Base-by-base conservation (phyloP, 129 eudicot genomes). In the Flaveria brownii region DNA sequence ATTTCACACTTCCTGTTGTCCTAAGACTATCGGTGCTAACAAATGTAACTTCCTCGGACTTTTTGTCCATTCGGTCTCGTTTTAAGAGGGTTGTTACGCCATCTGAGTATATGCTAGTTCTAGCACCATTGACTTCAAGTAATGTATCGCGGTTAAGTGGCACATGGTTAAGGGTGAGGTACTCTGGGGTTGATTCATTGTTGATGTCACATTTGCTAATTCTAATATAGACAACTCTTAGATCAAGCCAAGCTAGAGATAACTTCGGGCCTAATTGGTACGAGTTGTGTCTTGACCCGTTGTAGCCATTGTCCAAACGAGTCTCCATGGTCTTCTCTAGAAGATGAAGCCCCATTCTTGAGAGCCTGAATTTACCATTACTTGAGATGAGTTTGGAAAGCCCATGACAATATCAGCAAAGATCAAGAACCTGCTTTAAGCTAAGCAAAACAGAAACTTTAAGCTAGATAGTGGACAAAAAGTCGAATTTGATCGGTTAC, bases 141-240 rank as follows among this genome's bases (percentile, higher is more conserved):
- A 93, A 86, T 5, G 98, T 90, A 28, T 93, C 92, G n/a, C 82
- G 95, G 71, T 84, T 84, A 64, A 93, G 71, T 33, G 96, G 98
- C 46, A 90, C 84, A 79, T 90, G 95, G 85, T 86, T 93, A 41
- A 93, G 81, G 8, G 92, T 90, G 67, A 90, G 98, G 79, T 72
- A 72, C 46, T 90, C 92, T 6, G 98, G 89, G 17, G 89, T 93
- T 7, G 88, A 93, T 72, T 87, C 97, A 74, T 85, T 88, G 84
- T 80, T 59, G 56, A 93, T 72, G 20, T 78, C 91, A 69, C 88
- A 90, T 69, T 87, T 88, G 89, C 90, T 86, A 64, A 93, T 73
- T 81, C 97, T 82, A 23, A 93, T 96, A 80, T 93, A 93, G 51
- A 90, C 87, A 55, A 93, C 97, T 78, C 96, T 76, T 78, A 88